Base-by-base conservation (phyloP, 1,284 basidiomycete genomes). In the Moesziomyces sp. region DNA sequence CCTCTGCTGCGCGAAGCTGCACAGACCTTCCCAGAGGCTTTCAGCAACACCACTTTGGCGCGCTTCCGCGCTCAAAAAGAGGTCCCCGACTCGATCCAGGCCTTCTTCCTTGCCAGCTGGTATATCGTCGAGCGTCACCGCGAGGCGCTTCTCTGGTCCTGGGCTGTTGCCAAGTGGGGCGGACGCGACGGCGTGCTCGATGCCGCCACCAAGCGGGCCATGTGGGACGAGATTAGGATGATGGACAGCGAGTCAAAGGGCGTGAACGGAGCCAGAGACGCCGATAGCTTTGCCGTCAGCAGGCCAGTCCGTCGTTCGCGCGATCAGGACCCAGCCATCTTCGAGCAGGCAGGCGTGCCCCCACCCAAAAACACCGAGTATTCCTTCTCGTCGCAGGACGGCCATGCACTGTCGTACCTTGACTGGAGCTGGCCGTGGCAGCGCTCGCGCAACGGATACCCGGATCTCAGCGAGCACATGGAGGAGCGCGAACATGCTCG, bases 171-270 rank as follows among this genome's bases (percentile, higher is more conserved):
- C 2, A 73, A 66, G 46, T 59, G 86, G 24, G 82, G 76, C 3
- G 61, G 80, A 4, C 80, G 81, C 46, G 83, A 84, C 50, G 74
- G 70, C 38, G 82, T 83, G 78, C 65, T 83, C 30, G 74, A 69
- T 46, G 69, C 46, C 13, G 76, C 83, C 45, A 65, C 58, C 13
- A 79, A 67, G 77, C 35, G 66, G 50, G 10, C 84, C 79, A 51
- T 77, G 75, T 87, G 86, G 86, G 52, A 61, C 11, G 85, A 86
- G 69, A 65, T 87, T 2, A 85, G 85, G 19, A 65, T 75, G 23
- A 3, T 11, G 14, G 19, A 5, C 3, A 23, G 34, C 28, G 64
- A 62, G 26, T 21, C 46, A 14, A 40, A 14, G 21, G 6, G 13
- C 13, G 51, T 26, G 3, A 19, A 11, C 1, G 16, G 16, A 18